Conservation (phyloP, 177 flowering plant species). For the Vitis hybrid region DNA sequence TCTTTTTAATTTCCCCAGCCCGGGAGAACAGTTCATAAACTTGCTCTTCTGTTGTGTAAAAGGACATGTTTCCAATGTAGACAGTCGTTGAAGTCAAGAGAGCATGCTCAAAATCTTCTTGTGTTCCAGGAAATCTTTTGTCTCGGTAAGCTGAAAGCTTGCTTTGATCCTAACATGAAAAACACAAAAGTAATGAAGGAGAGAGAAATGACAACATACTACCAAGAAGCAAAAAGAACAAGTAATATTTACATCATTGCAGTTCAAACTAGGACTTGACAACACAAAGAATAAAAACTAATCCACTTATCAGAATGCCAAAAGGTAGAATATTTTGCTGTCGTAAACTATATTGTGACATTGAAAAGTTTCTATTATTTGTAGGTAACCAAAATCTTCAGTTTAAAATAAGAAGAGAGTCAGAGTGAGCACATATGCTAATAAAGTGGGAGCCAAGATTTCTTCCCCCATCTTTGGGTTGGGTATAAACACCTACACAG, state of each 20-base stretch:
- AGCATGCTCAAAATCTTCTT: conserved; percentile 88
- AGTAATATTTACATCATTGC: neutral
- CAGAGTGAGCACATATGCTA: no score
- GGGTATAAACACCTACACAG: no score
- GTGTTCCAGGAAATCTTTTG: conserved; percentile 83
- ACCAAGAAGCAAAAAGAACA: neutral
- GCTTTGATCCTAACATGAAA: conserved; percentile 59
- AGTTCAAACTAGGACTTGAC: neutral
- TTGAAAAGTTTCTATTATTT: no score
- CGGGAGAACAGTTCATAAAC: conserved; percentile 90
- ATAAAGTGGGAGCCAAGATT: no score
- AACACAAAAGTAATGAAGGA: neutral
- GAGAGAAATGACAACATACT: neutral
- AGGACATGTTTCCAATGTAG: conserved; percentile 93
- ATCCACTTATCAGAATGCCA: neutral
- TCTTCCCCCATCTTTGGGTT: no score
- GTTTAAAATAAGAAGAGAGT: no score
- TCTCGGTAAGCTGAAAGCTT: conserved; percentile 92
- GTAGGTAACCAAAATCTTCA: no score
- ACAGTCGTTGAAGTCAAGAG: conserved; percentile 69
- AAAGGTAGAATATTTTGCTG: neutral
- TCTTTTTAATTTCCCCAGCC: conserved; percentile 94
- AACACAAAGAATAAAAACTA: neutral
- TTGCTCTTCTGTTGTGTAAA: conserved; percentile 98
- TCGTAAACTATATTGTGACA: no score